Percentiles rank a stretch among this genome's conserved stretches.
Conservation (phyloP, 2,329 filamentous ascomycete genomes). For the Sarocladiaceae sp. region DNA sequence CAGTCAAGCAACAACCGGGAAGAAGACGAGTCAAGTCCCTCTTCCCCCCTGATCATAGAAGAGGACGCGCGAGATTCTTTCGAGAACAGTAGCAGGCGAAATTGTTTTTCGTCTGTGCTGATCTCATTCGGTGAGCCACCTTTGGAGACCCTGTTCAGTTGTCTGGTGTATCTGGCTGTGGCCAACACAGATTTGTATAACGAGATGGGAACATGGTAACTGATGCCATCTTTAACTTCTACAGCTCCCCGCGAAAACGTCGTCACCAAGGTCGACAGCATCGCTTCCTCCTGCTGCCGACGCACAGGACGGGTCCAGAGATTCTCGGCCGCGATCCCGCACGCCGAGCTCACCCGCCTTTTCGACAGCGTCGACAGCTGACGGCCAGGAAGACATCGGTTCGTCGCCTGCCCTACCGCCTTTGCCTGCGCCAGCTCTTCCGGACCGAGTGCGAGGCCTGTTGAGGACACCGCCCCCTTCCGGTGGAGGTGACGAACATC, state of each 20-base stretch:
- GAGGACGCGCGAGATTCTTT: slow-evolving; percentile 7
- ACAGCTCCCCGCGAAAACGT: slow-evolving; percentile 49
- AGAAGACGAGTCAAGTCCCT: not conserved
- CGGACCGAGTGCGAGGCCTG: slow-evolving; percentile 50
- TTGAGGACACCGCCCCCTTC: slow-evolving; percentile 52
- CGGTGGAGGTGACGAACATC: slow-evolving; percentile 28
- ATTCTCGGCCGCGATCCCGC: slow-evolving; percentile 28
- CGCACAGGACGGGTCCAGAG: slow-evolving; percentile 53
- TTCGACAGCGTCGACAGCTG: slow-evolving; percentile 58
- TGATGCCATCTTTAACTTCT: slow-evolving; percentile 15
- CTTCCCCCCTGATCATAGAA: not conserved
- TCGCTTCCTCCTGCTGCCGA: slow-evolving; percentile 54
- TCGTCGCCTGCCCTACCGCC: slow-evolving; percentile 56
- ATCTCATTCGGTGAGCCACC: slow-evolving; percentile 49
- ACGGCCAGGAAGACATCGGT: slow-evolving; percentile 49
- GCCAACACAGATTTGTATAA: not conserved
- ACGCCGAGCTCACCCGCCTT: slow-evolving; percentile 54
- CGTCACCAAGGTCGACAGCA: slow-evolving; percentile 44
- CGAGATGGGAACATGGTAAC: not conserved
- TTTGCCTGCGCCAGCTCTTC: slow-evolving; percentile 54
- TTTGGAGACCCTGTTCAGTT: not conserved
- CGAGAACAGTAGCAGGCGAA: slow-evolving; percentile 60
- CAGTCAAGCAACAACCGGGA: not conserved
- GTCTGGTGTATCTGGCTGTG: not conserved
- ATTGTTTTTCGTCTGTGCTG: slow-evolving; percentile 55